A percentile compares a stretch with the other conserved stretches of the same genome.
Evolutionary conservation across 1,284 basidiomycete genomes (phyloP).

Genomic region (Moesziomyces aphidis): DNA sequence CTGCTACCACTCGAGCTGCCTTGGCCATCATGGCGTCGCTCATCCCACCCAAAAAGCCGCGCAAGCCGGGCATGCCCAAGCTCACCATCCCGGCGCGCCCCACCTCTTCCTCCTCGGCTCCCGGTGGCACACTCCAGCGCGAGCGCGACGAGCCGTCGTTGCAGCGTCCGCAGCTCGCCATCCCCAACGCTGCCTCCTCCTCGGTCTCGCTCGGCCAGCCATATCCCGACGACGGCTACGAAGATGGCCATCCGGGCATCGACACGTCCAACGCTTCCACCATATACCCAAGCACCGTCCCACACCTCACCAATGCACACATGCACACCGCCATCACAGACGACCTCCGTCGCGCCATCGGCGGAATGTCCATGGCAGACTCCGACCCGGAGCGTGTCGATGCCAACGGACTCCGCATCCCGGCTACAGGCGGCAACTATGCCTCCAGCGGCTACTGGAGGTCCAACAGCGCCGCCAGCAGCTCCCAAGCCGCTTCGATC

Average conservation of each 20-base stretch:
- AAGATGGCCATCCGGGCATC: conserved; percentile 42
- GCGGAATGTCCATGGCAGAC: conserved; percentile 50
- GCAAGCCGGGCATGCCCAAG: conserved; percentile 64
- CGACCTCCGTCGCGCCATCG: conserved; percentile 60
- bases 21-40: conserved; percentile 52
- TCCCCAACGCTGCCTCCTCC: conserved; percentile 32
- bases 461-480: conserved; percentile 13
- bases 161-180: conserved; percentile 35
- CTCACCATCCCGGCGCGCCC: conserved; percentile 51
- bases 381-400: conserved; percentile 38
- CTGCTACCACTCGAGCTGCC: not conserved
- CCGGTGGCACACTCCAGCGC: conserved; percentile 16
- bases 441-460: conserved; percentile 45
- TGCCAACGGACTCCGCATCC: conserved; percentile 40
- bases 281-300: conserved; percentile 60
- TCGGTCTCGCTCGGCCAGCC: conserved; percentile 19
- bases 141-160: conserved; percentile 22
- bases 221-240: conserved; percentile 50
- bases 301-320: conserved; percentile 48
- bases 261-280: conserved; percentile 32
- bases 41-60: conserved; percentile 62
- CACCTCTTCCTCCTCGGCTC: conserved; percentile 39
- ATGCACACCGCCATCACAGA: conserved; percentile 56
- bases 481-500: not conserved
- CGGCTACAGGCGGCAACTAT: conserved; percentile 30